These are phyloP conservation scores for Inga laurina DNA, from an alignment of 306 rosid genomes.

Conservation along the genomic window DNA sequence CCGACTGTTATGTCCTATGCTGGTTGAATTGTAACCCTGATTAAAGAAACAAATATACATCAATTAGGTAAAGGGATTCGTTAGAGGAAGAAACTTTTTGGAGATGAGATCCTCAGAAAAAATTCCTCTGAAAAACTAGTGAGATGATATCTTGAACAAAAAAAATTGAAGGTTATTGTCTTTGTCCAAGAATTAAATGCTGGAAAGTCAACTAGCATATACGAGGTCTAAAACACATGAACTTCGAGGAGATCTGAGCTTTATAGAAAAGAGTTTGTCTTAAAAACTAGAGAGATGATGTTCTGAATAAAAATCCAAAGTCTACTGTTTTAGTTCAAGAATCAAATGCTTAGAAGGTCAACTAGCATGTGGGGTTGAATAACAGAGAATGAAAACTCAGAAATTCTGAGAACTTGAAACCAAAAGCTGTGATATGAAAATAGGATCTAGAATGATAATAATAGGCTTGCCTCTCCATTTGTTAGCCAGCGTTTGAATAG, in stretches of 20 bases:
- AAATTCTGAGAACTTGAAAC: neutral
- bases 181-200: neutral
- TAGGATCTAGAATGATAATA: neutral
- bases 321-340: neutral
- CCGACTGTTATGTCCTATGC: slow-evolving; percentile 61
- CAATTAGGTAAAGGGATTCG: neutral
- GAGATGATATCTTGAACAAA: neutral
- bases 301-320: neutral
- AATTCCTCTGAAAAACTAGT: neutral
- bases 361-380: neutral
- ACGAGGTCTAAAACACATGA: neutral
- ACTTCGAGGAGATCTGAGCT: neutral
- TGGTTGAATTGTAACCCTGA: slow-evolving; percentile 60
- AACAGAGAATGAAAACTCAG: neutral
- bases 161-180: neutral
- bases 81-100: neutral
- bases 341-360: slow-evolving; percentile 8
- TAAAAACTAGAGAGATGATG: neutral
- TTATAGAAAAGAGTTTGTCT: neutral
- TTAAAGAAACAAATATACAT: slow-evolving; percentile 39
- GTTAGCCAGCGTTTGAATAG: slow-evolving; percentile 96
- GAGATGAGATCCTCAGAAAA: neutral
- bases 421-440: slow-evolving; percentile 16
- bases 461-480: slow-evolving; percentile 88
- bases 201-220: neutral